These are phyloP conservation scores for Chaetomiaceae sp. DNA, from an alignment of 2,329 filamentous ascomycete species.

Conservation along the genomic window DNA sequence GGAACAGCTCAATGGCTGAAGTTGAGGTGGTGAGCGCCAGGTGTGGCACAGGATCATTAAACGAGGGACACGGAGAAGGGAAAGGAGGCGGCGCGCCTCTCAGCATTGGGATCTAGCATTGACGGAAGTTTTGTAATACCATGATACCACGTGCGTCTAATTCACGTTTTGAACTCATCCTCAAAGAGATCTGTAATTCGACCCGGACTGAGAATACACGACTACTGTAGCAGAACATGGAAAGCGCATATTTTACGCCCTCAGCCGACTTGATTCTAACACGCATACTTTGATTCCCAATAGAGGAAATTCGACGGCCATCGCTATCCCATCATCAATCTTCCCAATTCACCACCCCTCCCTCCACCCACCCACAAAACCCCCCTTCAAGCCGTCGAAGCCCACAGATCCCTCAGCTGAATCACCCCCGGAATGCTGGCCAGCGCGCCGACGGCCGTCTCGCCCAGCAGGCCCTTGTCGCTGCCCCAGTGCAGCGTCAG, in stretches of 20 bases:
- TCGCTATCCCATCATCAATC: neutral
- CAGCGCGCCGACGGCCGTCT: constrained; percentile 36
- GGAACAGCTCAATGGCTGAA: too few relatives aligned
- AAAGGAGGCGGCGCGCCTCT: neutral
- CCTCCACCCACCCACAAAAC: neutral
- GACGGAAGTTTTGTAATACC: constrained; percentile 1
- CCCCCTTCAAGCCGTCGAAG: constrained; percentile 9
- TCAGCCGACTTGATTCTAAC: too few relatives aligned
- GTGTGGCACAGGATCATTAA: too few relatives aligned
- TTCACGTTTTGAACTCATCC: neutral
- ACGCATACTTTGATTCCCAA: too few relatives aligned
- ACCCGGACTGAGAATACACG: too few relatives aligned
- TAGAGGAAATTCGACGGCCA: neutral
- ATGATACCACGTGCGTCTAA: constrained; percentile 11
- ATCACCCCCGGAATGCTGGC: constrained; percentile 40
- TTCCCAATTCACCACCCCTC: neutral
- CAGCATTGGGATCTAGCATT: neutral
- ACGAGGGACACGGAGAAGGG: too few relatives aligned
- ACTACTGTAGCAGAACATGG: neutral
- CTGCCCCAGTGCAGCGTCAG: constrained; percentile 62
- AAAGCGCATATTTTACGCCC: neutral
- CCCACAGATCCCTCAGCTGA: constrained; percentile 42
- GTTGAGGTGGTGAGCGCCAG: too few relatives aligned
- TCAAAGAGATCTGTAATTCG: neutral
- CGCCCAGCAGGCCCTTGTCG: constrained; percentile 50